Conservation (phyloP, 352 stramenopile genomes). For the Peronospora farinosa region DNA sequence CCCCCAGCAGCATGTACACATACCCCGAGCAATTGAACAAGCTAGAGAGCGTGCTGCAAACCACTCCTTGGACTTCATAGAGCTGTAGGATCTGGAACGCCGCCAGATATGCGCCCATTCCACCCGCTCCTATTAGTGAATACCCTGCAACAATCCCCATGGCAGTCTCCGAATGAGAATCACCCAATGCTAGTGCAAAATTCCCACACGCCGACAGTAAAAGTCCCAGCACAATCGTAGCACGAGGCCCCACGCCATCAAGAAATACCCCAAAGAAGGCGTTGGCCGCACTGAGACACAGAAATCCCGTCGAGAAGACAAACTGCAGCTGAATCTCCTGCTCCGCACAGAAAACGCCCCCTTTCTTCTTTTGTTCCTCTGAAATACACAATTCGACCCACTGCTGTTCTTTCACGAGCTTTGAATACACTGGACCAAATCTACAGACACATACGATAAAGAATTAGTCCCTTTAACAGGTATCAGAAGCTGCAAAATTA, state of each 20-base stretch:
- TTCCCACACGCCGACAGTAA: slow-evolving; percentile 51
- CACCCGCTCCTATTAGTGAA: slow-evolving; percentile 46
- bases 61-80: slow-evolving; percentile 65
- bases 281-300: slow-evolving; percentile 75
- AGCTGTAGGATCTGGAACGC: slow-evolving; percentile 79
- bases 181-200: slow-evolving; percentile 47
- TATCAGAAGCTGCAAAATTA: too few species aligned
- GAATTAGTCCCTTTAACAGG: too few species aligned
- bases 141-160: slow-evolving; percentile 66
- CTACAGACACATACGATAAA: too few species aligned
- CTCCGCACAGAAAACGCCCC: too few species aligned
- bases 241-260: slow-evolving; percentile 54
- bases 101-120: slow-evolving; percentile 70
- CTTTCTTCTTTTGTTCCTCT: too few species aligned
- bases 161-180: slow-evolving; percentile 44
- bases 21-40: slow-evolving; percentile 83
- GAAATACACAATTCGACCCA: too few species aligned
- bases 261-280: slow-evolving; percentile 70
- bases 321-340: too few species aligned
- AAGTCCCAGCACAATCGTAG: slow-evolving; percentile 52
- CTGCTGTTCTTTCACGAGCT: too few species aligned
- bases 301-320: slow-evolving; percentile 22
- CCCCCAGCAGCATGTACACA: slow-evolving; percentile 73
- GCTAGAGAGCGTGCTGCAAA: slow-evolving; percentile 76
- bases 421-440: too few species aligned